Base-by-base conservation (phyloP, 2,329 filamentous ascomycete genomes). In the Trichoderma brevicompactum region DNA sequence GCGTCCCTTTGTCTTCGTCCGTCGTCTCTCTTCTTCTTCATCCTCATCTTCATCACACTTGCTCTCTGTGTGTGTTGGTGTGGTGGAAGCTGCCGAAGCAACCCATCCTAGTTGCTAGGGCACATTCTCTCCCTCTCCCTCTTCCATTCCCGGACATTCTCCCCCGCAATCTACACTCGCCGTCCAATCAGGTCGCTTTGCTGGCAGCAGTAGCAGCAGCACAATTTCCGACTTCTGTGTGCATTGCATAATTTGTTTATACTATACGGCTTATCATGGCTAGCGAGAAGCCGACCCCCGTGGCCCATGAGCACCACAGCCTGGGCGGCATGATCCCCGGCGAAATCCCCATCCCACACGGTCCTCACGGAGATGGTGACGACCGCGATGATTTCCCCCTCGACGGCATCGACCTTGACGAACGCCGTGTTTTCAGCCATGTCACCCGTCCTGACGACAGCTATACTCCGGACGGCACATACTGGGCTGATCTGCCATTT, bases 401-500 rank as follows among this genome's bases (percentile, higher is more conserved):
- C 64, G 76, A 75, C 40, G 73, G 77, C 66, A 79, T 77, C 68
- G 80, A 79, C 65, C 77, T 79, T 56, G 82, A 82, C 58, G 84
- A 87, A 77, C 83, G 79, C 68, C 79, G 82, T 75, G 86, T 87
- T 71, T 96, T 97, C 81, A 85, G 90, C 72, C 87, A 89, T 70
- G 82, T 97, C 65, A 90, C 96, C 65, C 90, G 91, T 64, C 94
- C 94, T 2, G 92, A 96, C 74, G 94, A 98, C 80, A 90, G 88
- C 69, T 97, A 94, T 80, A 92, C 90, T 64, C 79, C 85, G 64
- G 87, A 94, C 19, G 94, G 94, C 67, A 85, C 87, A 70, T 98
- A 98, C 85, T 98, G 94, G 94, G 94, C 94, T 40, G 94, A 97
- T 75, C 82, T 98, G 72, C 88, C 89, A 19, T 74, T 92, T 58